Evolutionary conservation across 768 basidiomycete genomes (phyloP).

Genomic region (Trametes villosa): DNA sequence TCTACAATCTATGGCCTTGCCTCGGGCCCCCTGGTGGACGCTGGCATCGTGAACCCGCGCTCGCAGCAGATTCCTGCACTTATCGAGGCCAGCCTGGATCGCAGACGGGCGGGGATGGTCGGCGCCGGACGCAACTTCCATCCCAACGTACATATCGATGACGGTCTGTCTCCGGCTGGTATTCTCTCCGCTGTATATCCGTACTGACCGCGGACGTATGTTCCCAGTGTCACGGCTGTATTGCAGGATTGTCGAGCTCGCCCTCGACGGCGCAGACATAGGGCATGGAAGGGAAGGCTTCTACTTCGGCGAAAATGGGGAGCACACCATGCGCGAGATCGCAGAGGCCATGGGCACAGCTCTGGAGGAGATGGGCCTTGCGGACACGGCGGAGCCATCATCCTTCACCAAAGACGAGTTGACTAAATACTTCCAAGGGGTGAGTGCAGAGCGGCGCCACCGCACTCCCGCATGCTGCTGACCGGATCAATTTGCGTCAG

Average conservation of each 20-base stretch:
- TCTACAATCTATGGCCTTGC: conserved; percentile 62
- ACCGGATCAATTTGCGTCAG: conserved; percentile 8
- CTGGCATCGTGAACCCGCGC: conserved; percentile 51
- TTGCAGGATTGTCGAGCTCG: conserved; percentile 44
- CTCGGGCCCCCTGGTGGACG: conserved; percentile 47
- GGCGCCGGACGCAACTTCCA: conserved; percentile 61
- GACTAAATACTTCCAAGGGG: conserved; percentile 40
- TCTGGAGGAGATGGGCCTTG: conserved; percentile 31
- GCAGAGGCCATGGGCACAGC: conserved; percentile 40
- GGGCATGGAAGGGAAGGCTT: conserved; percentile 38
- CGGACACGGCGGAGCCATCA: conserved; percentile 41
- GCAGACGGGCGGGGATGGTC: conserved; percentile 54
- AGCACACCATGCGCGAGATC: conserved; percentile 36
- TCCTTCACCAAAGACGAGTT: conserved; percentile 48
- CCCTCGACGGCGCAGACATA: conserved; percentile 32
- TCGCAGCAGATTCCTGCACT: conserved; percentile 53
- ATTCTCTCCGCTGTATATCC: not conserved
- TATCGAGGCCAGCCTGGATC: conserved; percentile 45
- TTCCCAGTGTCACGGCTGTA: conserved; percentile 47
- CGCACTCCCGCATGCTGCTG: not conserved
- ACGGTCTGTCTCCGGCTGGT: conserved; percentile 40
- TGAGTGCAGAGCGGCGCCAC: not conserved
- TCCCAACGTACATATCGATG: conserved; percentile 57
- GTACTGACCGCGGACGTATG: not conserved
- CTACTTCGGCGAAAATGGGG: conserved; percentile 37